Conservation (phyloP, 2,329 filamentous ascomycete species). For the Arthrobotrys entomopaga region DNA sequence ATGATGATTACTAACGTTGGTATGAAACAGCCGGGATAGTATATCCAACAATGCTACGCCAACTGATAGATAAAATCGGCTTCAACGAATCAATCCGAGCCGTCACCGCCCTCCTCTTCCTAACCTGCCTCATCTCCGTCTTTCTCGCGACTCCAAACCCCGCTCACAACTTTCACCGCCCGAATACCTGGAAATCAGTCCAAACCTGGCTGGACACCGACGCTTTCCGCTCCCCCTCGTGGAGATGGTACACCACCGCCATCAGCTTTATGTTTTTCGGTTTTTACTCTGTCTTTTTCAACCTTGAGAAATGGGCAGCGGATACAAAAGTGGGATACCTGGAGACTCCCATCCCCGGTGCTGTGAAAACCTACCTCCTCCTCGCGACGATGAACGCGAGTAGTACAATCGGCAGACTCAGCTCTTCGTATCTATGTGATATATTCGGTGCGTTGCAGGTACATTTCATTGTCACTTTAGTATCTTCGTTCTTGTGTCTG, state of each 20-base stretch:
- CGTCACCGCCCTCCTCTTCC: constrained; percentile 17
- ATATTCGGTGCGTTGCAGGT: constrained; percentile 51
- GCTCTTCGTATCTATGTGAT: constrained; percentile 49
- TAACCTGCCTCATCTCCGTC: constrained; percentile 47
- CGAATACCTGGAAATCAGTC: constrained; percentile 20
- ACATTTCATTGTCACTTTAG: constrained; percentile 30
- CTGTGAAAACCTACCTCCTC: constrained; percentile 40
- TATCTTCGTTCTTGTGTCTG: constrained; percentile 44
- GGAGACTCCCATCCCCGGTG: constrained; percentile 28
- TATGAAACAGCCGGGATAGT: constrained; percentile 36
- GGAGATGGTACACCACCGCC: constrained; percentile 46
- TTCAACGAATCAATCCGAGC: constrained; percentile 43
- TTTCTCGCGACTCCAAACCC: constrained; percentile 47
- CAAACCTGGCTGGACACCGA: constrained; percentile 45
- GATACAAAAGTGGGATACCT: constrained; percentile 37
- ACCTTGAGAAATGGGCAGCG: constrained; percentile 46
- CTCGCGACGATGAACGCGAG: constrained; percentile 49
- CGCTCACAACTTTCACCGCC: constrained; percentile 38
- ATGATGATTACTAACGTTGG: neutral
- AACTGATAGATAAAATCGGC: constrained; percentile 37
- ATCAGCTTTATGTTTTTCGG: constrained; percentile 53
- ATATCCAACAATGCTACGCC: constrained; percentile 49
- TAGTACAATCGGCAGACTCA: constrained; percentile 52
- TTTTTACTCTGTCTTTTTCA: constrained; percentile 53
- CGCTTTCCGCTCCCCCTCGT: constrained; percentile 40